These are phyloP conservation scores for Ascodesmis nigricans DNA, from an alignment of 495 filamentous ascomycete genomes.

Conservation along the genomic window DNA sequence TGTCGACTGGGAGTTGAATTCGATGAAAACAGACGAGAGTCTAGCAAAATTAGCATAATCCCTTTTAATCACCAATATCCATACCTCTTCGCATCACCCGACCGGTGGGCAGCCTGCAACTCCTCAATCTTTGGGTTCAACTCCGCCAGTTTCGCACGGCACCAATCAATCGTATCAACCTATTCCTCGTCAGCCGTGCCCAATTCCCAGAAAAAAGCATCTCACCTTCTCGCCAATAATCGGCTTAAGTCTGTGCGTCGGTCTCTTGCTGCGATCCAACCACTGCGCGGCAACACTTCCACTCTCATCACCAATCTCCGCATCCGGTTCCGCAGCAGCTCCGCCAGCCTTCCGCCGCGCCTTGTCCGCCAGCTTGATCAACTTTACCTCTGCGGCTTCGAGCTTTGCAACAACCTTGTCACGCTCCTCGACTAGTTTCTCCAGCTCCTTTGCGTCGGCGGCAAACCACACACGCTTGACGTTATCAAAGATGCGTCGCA, in stretches of 20 bases:
- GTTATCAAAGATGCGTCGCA: constrained; percentile 55
- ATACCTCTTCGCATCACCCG: constrained; percentile 42
- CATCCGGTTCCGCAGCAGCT: constrained; percentile 29
- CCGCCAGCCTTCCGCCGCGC: constrained; percentile 45
- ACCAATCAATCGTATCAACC: constrained; percentile 88
- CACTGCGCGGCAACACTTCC: constrained; percentile 63
- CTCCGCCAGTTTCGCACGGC: constrained; percentile 54
- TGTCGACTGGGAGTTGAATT: constrained; percentile 59
- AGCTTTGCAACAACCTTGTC: constrained; percentile 67
- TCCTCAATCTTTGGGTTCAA: constrained; percentile 60
- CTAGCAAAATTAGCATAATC: constrained; percentile 18
- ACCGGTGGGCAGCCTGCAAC: constrained; percentile 49
- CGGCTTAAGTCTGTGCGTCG: constrained; percentile 62
- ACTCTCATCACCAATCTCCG: constrained; percentile 37
- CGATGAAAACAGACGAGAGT: constrained; percentile 62
- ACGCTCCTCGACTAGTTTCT: constrained; percentile 64
- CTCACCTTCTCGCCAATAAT: constrained; percentile 55
- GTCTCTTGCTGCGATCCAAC: constrained; percentile 58
- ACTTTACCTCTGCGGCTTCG: constrained; percentile 70
- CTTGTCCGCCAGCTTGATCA: constrained; percentile 64
- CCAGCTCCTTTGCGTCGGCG: constrained; percentile 56
- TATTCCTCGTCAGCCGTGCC: constrained; percentile 20
- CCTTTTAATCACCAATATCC: constrained; percentile 28
- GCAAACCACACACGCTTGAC: constrained; percentile 77
- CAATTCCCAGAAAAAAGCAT: constrained; percentile 1